phyloP scores from a whole-genome alignment of 2,329 filamentous ascomycete species.

The Alternaria arborescens region DNA sequence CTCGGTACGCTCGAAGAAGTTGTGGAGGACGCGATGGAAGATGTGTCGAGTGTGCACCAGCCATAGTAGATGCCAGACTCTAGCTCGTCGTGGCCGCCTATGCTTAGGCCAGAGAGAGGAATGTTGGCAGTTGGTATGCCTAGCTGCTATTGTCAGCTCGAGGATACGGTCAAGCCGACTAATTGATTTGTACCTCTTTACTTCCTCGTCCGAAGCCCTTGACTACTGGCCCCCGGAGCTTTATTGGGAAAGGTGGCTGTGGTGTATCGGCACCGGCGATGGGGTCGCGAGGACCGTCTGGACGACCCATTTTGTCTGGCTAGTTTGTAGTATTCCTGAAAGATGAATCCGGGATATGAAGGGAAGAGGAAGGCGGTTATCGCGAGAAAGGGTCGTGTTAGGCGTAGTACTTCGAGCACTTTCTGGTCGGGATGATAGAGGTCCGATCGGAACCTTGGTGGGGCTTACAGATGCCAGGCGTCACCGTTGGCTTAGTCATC shows the following conservation, averaged over 20 bases:
- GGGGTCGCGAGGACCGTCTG: conserved; percentile 40
- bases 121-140: conserved; percentile 97
- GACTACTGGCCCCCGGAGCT: conserved; percentile 85
- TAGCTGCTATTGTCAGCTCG: conserved; percentile 63
- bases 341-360: not conserved
- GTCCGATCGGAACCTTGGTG: conserved; percentile 25
- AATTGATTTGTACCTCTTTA: conserved; percentile 71
- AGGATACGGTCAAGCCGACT: too few species aligned
- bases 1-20: conserved; percentile 45
- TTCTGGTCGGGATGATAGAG: conserved; percentile 21
- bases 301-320: conserved; percentile 34
- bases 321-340: not conserved
- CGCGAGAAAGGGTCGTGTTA: not conserved
- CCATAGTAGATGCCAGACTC: conserved; percentile 92
- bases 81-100: conserved; percentile 69
- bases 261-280: conserved; percentile 78
- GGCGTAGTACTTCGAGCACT: conserved; percentile 17
- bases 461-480: conserved; percentile 14
- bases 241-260: conserved; percentile 79
- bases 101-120: conserved; percentile 72
- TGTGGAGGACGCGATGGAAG: conserved; percentile 27
- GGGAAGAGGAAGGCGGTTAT: not conserved
- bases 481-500: conserved; percentile 21
- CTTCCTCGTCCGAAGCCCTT: conserved; percentile 93
- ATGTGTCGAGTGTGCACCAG: conserved; percentile 77